Evolutionary conservation across 2,329 filamentous ascomycete species (phyloP).

Genomic region (Alternaria brassicicola): DNA sequence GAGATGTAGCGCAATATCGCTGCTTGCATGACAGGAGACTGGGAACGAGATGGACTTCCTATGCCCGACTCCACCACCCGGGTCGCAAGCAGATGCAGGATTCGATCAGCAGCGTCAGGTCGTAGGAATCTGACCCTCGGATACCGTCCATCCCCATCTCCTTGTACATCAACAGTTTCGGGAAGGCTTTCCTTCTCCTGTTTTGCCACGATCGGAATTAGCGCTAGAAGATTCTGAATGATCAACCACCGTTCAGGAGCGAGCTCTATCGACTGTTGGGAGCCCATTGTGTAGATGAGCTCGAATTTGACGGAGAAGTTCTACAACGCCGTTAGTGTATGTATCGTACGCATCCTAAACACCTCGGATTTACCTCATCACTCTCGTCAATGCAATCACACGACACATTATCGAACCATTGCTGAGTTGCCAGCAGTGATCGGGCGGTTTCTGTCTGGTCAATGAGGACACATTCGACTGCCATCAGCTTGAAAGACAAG

Average conservation of each 20-base stretch:
- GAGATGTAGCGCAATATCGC: constrained; percentile 56
- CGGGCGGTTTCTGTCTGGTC: constrained; percentile 38
- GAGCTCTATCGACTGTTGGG: constrained; percentile 58
- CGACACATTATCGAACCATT: constrained; percentile 53
- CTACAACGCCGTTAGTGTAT: background rate
- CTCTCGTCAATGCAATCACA: constrained; percentile 69
- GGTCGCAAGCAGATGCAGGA: constrained; percentile 33
- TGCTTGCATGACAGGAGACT: constrained; percentile 36
- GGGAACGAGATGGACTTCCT: constrained; percentile 54
- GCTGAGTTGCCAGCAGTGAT: constrained; percentile 51
- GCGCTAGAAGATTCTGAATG: constrained; percentile 59
- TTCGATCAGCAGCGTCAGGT: constrained; percentile 40
- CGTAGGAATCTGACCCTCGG: constrained; percentile 59
- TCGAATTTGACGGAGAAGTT: constrained; percentile 67
- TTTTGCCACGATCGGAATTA: constrained; percentile 49
- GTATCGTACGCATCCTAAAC: background rate
- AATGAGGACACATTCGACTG: constrained; percentile 56
- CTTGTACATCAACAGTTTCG: constrained; percentile 53
- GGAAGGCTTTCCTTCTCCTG: constrained; percentile 44
- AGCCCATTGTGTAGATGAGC: constrained; percentile 67
- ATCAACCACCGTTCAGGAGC: constrained; percentile 63
- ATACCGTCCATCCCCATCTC: constrained; percentile 48
- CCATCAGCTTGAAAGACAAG: constrained; percentile 68
- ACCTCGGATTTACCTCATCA: constrained; percentile 56
- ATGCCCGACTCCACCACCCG: constrained; percentile 55